These are phyloP conservation scores for Coemansia sp. DNA, from an alignment of 192 early-diverging fungal species.

Conservation along the genomic window DNA sequence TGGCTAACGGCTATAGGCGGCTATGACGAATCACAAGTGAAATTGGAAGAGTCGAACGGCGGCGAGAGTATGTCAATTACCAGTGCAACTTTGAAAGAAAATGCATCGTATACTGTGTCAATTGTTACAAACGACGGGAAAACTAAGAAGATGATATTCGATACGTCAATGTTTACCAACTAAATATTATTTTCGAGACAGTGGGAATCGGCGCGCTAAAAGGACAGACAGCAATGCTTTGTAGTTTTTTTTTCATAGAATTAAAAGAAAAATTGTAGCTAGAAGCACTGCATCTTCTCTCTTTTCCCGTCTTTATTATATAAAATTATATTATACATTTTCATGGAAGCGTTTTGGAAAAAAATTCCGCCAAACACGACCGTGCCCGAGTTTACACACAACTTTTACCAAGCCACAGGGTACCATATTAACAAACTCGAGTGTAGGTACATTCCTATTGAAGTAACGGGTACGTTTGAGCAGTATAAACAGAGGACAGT, in stretches of 20 bases:
- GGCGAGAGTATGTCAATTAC: too few relatives aligned
- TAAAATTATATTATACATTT: not conserved
- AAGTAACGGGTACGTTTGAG: not conserved
- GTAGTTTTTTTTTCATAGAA: too few relatives aligned
- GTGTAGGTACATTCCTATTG: not conserved
- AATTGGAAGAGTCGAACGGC: too few relatives aligned
- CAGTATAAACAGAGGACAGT: not conserved
- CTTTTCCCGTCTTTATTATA: not conserved
- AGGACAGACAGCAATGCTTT: too few relatives aligned
- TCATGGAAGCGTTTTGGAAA: not conserved
- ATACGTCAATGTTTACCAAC: too few relatives aligned
- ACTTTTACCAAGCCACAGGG: not conserved
- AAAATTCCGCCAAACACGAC: not conserved
- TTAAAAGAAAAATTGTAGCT: constrained; percentile 1
- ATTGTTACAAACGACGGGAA: too few relatives aligned
- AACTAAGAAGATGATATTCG: too few relatives aligned
- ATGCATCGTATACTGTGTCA: too few relatives aligned
- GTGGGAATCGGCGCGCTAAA: too few relatives aligned
- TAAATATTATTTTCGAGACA: too few relatives aligned
- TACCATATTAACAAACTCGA: not conserved
- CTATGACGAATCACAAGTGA: not conserved
- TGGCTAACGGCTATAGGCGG: not conserved
- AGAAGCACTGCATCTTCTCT: not conserved
- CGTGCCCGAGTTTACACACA: not conserved
- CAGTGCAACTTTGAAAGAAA: too few relatives aligned